Conservation (phyloP, 1,139 yeast species). For the Taphrina betulina region DNA sequence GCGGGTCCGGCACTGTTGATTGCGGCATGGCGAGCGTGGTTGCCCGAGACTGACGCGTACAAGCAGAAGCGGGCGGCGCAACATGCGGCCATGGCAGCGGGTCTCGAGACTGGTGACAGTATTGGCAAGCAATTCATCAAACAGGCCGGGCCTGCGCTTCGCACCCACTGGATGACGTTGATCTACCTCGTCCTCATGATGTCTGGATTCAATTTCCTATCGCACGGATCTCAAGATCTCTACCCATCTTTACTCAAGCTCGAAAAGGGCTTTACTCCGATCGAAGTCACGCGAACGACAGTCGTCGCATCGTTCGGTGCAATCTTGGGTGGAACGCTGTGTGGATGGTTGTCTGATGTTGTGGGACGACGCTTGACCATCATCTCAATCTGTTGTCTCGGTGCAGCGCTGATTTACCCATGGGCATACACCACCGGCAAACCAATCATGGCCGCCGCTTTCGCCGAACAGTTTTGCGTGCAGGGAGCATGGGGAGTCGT, state of each 20-base stretch:
- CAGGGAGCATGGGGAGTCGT: slow-evolving; percentile 90
- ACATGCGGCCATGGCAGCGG: slow-evolving; percentile 45
- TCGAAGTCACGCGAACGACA: slow-evolving; percentile 65
- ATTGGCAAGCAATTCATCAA: too few species aligned
- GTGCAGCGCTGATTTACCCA: slow-evolving; percentile 68
- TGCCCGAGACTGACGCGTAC: slow-evolving; percentile 64
- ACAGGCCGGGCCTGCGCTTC: slow-evolving; percentile 42
- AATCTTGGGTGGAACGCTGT: slow-evolving; percentile 59
- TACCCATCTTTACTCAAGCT: slow-evolving; percentile 63
- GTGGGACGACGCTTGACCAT: slow-evolving; percentile 61
- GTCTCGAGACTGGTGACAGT: slow-evolving; percentile 53
- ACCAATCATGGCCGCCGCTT: slow-evolving; percentile 63
- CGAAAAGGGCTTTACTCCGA: slow-evolving; percentile 53
- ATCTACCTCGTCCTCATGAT: slow-evolving; percentile 56
- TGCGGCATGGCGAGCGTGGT: slow-evolving; percentile 53
- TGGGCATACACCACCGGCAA: slow-evolving; percentile 62
- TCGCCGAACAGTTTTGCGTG: slow-evolving; percentile 74
- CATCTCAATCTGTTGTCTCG: slow-evolving; percentile 60
- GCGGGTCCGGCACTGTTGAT: slow-evolving; percentile 50
- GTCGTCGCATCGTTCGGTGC: slow-evolving; percentile 72
- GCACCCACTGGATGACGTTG: slow-evolving; percentile 47
- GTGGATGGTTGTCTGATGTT: slow-evolving; percentile 62
- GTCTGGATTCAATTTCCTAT: slow-evolving; percentile 67
- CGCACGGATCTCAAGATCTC: slow-evolving; percentile 73
- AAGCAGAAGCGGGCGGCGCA: slow-evolving; percentile 46